A percentile compares a stretch with the other conserved stretches of the same genome.
Evolutionary conservation across 2,329 filamentous ascomycete genomes (phyloP).

Genomic region (Penicillium sp.): DNA sequence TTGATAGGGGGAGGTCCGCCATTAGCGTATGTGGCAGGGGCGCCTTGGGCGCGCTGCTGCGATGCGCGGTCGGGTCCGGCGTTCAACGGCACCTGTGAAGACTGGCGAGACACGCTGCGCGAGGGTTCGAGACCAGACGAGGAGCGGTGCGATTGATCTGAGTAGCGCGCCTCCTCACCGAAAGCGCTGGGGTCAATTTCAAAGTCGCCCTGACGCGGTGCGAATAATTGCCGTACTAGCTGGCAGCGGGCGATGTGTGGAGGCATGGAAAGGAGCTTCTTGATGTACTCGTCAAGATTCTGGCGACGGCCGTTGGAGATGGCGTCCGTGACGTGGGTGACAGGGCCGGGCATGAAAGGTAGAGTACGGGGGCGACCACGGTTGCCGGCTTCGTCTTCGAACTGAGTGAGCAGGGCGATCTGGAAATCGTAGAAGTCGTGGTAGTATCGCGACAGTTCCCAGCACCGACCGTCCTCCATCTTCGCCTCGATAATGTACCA

Average conservation of each 20-base stretch:
- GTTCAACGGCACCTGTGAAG: constrained; percentile 67
- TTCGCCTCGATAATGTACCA: constrained; percentile 96
- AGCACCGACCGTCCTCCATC: constrained; percentile 86
- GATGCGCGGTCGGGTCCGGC: constrained; percentile 48
- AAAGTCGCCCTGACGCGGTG: constrained; percentile 86
- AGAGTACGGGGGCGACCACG: constrained; percentile 78
- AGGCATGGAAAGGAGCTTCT: constrained; percentile 82
- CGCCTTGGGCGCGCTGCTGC: constrained; percentile 45
- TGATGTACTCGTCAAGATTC: constrained; percentile 94
- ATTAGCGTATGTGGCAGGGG: constrained; percentile 35
- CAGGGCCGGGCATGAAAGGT: constrained; percentile 96
- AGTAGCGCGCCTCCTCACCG: constrained; percentile 73
- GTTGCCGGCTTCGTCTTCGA: constrained; percentile 90
- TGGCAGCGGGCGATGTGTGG: constrained; percentile 81
- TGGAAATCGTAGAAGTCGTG: constrained; percentile 99
- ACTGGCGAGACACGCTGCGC: constrained; percentile 65
- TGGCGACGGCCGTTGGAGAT: constrained; percentile 92
- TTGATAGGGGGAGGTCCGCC: constrained; percentile 50
- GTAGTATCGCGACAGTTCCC: constrained; percentile 93
- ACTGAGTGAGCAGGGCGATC: constrained; percentile 87
- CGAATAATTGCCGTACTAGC: constrained; percentile 88
- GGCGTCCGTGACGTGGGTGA: constrained; percentile 96
- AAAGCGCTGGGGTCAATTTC: constrained; percentile 76
- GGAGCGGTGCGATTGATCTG: constrained; percentile 69
- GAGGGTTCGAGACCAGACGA: constrained; percentile 67